These are phyloP conservation scores for Auricularia sp. DNA, from an alignment of 768 basidiomycete genomes.

Conservation along the genomic window DNA sequence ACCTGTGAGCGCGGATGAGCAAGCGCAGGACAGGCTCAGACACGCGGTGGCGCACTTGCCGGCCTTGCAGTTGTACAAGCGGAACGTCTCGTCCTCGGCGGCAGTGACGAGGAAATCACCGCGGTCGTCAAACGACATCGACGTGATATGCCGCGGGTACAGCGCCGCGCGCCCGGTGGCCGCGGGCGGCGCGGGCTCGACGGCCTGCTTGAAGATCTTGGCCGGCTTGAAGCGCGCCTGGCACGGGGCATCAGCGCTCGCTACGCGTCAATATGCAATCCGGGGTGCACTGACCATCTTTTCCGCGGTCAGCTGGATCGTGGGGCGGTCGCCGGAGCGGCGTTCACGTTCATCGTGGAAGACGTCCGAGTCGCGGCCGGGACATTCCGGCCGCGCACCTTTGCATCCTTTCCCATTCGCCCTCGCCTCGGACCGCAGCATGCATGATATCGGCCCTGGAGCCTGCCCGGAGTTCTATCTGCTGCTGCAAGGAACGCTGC, in stretches of 20 bases:
- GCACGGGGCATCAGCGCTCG: background rate
- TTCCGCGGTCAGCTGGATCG: background rate
- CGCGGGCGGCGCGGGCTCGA: conserved; percentile 50
- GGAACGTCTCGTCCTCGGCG: conserved; percentile 86
- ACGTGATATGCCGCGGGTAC: conserved; percentile 66
- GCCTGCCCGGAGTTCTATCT: too few relatives aligned
- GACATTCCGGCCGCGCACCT: too few relatives aligned
- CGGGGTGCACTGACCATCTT: background rate
- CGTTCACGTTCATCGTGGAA: background rate
- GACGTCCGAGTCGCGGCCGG: too few relatives aligned
- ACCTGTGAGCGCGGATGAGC: conserved; percentile 48
- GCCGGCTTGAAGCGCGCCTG: conserved; percentile 77
- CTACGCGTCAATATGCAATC: background rate
- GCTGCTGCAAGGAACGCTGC: too few relatives aligned
- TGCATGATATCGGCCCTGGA: too few relatives aligned
- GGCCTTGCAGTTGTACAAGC: conserved; percentile 77
- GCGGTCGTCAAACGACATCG: conserved; percentile 82
- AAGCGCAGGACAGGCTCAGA: conserved; percentile 13
- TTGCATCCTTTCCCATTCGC: too few relatives aligned
- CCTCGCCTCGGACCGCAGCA: too few relatives aligned
- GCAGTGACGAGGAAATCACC: conserved; percentile 83
- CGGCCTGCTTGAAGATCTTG: conserved; percentile 74
- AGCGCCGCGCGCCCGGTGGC: conserved; percentile 28
- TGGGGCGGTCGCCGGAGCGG: background rate
- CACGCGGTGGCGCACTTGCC: conserved; percentile 61